Conservation (phyloP, 805 yeast genomes). For the Suhomyces kilbournensis region DNA sequence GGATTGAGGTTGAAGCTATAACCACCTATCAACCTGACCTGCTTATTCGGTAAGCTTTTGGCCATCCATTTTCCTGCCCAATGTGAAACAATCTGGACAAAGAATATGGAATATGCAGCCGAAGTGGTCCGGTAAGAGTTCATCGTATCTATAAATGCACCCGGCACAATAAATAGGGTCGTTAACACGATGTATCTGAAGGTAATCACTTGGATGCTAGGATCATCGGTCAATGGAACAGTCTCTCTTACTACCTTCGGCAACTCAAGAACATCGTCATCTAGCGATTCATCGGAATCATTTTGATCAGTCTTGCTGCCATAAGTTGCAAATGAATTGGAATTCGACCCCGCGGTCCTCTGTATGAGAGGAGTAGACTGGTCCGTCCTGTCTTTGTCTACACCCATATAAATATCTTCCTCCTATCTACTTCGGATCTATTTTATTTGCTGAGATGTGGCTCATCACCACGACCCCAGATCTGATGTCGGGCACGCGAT, state of each 20-base stretch:
- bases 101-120: conserved; percentile 50
- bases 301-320: background rate
- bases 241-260: conserved; percentile 34
- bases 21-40: conserved; percentile 14
- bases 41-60: conserved; percentile 32
- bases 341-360: background rate
- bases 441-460: background rate
- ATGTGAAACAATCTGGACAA: conserved; percentile 49
- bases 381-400: background rate
- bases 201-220: conserved; percentile 35
- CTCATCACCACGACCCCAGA: background rate
- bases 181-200: conserved; percentile 35
- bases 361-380: background rate
- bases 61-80: conserved; percentile 49
- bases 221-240: conserved; percentile 40
- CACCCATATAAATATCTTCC: background rate
- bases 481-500: background rate
- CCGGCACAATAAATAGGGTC: conserved; percentile 36
- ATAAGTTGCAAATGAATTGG: background rate
- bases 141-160: conserved; percentile 42
- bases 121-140: conserved; percentile 43
- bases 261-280: conserved; percentile 22
- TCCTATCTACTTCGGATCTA: background rate
- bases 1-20: conserved; percentile 43
- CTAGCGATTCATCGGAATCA: background rate